Percentiles rank a stretch among this genome's conserved stretches.
Evolutionary conservation across 805 yeast species (phyloP).

Genomic region (Kuraishia cidri): DNA sequence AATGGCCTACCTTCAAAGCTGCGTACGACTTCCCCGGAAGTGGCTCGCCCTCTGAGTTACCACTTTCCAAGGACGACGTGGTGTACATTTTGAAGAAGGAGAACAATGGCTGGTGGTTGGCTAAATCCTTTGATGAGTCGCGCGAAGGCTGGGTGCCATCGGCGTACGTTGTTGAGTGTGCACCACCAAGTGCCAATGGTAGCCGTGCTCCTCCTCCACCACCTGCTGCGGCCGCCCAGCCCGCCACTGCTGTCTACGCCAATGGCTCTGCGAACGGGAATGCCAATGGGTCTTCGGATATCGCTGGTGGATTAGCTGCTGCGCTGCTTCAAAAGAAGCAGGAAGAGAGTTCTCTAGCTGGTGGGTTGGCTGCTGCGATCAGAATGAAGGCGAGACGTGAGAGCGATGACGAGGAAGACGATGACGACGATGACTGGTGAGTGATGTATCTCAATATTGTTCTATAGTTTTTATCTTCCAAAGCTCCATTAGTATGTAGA

Average conservation of each 20-base stretch:
- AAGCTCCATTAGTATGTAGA: too few species aligned
- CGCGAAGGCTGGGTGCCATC: constrained; percentile 97
- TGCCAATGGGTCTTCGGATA: constrained; percentile 16
- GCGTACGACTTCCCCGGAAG: constrained; percentile 85
- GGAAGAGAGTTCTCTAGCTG: constrained; percentile 58
- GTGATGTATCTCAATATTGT: neutral
- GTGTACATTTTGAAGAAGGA: constrained; percentile 66
- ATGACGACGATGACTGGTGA: constrained; percentile 34
- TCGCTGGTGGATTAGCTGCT: constrained; percentile 50
- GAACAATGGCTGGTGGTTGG: constrained; percentile 93
- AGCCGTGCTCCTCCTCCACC: constrained; percentile 30
- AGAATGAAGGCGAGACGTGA: constrained; percentile 68
- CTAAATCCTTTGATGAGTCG: constrained; percentile 63
- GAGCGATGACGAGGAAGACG: constrained; percentile 64
- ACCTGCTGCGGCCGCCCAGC: constrained; percentile 14
- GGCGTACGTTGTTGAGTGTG: constrained; percentile 67
- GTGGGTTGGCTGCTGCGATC: constrained; percentile 84
- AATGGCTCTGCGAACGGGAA: constrained; percentile 12
- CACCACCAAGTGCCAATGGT: constrained; percentile 28
- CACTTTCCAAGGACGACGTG: constrained; percentile 68
- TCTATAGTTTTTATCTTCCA: too few species aligned
- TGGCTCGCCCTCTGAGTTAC: constrained; percentile 73
- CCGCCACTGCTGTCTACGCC: constrained; percentile 8
- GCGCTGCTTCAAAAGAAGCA: constrained; percentile 57
- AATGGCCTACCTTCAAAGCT: constrained; percentile 75